Conservation (phyloP, 306 rosid genomes). For the Dalbergia cultrata region DNA sequence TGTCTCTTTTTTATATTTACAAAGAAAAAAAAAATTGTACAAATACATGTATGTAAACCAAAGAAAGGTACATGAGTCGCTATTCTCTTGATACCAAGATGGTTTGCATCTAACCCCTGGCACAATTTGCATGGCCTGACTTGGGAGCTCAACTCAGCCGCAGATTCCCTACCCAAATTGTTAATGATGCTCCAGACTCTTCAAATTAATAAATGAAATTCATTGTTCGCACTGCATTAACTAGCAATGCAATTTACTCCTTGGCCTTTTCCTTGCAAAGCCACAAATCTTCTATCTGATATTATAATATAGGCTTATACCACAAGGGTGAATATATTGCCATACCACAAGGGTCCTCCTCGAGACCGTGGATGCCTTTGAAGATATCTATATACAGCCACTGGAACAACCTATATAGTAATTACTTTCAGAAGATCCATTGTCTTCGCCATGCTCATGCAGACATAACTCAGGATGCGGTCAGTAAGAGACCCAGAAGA, state of each 20-base stretch:
- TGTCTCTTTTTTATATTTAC: conserved; percentile 41
- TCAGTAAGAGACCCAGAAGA: conserved; percentile 36
- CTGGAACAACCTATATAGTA: conserved; percentile 30
- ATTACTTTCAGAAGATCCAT: conserved; percentile 32
- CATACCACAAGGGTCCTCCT: conserved; percentile 38
- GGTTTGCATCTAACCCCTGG: conserved; percentile 22
- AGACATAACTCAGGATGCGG: conserved; percentile 36
- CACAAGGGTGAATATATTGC: conserved; percentile 18
- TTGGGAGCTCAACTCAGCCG: conserved; percentile 21
- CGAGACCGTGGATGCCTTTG: conserved; percentile 39
- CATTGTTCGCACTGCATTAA: conserved; percentile 15
- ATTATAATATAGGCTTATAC: neutral
- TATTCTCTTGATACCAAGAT: conserved; percentile 18
- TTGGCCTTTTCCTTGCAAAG: conserved; percentile 16
- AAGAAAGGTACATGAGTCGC: neutral
- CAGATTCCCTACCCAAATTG: conserved; percentile 17
- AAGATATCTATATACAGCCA: conserved; percentile 38
- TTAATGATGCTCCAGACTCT: conserved; percentile 34
- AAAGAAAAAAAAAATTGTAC: conserved; percentile 29
- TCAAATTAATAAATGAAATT: conserved; percentile 37
- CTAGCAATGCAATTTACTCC: conserved; percentile 29
- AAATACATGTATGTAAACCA: neutral
- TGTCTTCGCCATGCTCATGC: conserved; percentile 35
- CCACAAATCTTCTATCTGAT: conserved; percentile 31
- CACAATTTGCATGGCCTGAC: conserved; percentile 27